Percentiles rank a stretch among this genome's conserved stretches.
phyloP scores from a whole-genome alignment of 805 yeast species.

The Candida berthetii region DNA sequence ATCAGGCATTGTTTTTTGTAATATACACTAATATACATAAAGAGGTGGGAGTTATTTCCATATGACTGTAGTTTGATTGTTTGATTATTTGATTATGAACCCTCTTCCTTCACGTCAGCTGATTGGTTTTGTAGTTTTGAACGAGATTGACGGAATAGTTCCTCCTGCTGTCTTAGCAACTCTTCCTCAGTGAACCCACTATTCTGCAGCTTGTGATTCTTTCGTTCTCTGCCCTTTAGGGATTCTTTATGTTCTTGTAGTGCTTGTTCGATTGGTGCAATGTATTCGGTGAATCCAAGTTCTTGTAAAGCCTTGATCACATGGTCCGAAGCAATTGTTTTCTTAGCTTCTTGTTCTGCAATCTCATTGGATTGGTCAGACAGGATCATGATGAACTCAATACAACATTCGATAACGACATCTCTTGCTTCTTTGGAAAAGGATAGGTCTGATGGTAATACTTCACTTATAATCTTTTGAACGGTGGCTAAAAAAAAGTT shows the following conservation, averaged over 20 bases:
- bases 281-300: conserved; percentile 79
- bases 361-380: conserved; percentile 93
- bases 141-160: conserved; percentile 74
- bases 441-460: conserved; percentile 80
- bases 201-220: conserved; percentile 88
- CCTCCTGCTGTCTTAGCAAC: conserved; percentile 86
- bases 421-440: conserved; percentile 93
- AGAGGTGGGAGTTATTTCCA: too few relatives aligned
- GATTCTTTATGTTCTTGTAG: conserved; percentile 83
- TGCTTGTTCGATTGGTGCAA: conserved; percentile 75
- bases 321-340: conserved; percentile 95
- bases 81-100: too few relatives aligned
- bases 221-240: conserved; percentile 82
- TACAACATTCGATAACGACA: conserved; percentile 92
- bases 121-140: conserved; percentile 44
- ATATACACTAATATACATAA: background rate
- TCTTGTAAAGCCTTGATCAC: conserved; percentile 85
- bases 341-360: conserved; percentile 93
- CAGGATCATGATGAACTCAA: conserved; percentile 90
- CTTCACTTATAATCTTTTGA: conserved; percentile 88
- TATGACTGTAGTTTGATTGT: too few relatives aligned
- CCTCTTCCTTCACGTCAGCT: background rate
- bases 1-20: too few relatives aligned
- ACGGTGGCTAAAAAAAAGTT: conserved; percentile 62
- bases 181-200: conserved; percentile 93